Evolutionary conservation across 352 stramenopile species (phyloP), one percentile per base, ranked within the genome.

Genomic region (Globisporangium takayamanum): DNA sequence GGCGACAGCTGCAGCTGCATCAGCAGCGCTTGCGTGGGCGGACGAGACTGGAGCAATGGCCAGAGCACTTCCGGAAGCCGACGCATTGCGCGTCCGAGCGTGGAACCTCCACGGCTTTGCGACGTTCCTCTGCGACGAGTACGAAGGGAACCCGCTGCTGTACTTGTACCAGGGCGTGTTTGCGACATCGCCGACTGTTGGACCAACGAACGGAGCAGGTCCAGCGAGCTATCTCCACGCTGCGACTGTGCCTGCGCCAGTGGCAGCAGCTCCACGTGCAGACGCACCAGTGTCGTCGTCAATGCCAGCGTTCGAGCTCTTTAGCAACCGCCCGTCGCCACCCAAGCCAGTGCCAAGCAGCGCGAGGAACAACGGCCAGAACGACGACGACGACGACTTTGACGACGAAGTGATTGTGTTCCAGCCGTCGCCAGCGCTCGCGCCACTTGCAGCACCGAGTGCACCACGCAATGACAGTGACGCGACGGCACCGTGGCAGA

Each of bases 391-490:
- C n/a, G 84, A 91, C 42, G 76, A 94, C 25, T 84, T 92, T 60
- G 81, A 92, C 50, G 84, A 92, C 58, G 84, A 94, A 66, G 82
- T 94, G 50, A 94, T 94, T 56, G 80, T 94, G 25, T 94, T 84
- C 65, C 78, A 86, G 62, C 84, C 84, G 18, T 83, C 78, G 7
- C 69, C 76, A 22, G 69, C 63, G 5, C 49, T 85, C 5, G 33
- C 6, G 10, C 33, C 33, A 7, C 33, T 10, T 12, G 33, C 33
- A 39, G 33, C 33, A 39, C 33, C 33, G 33, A 64, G 50, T 37
- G 63, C 57, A 12, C 66, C 74, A 59, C 42, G 28, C 66, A 20
- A 12, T 5, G 42, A 48, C 37, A 18, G 37, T 44, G 37, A 15
- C 37, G 37, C 37, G 15, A n/a, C 14, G 5, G 41, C 5, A 8